Base-by-base conservation (phyloP, 2,329 filamentous ascomycete genomes). In the Penicillium sumatraense region DNA sequence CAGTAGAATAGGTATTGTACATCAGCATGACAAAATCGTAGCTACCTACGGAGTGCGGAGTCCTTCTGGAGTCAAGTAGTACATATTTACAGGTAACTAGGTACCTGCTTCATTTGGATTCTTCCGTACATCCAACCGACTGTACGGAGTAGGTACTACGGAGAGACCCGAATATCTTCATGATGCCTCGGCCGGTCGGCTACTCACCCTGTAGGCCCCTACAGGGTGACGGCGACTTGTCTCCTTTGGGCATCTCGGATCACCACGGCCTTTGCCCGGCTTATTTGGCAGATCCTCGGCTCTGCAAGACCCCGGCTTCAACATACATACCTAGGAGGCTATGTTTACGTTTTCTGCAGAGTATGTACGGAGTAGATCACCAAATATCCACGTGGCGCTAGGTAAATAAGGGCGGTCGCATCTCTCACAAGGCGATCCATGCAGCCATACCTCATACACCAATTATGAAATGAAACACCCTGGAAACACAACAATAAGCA, bases 311-410 rank as follows among this genome's bases (percentile, higher is more conserved):
- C 33, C 33, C n/a, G 33, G 33, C 33, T 14, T 35, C 7, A 35
- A 35, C 5, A n/a, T 36, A 36, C 33, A 18, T 36, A 36, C 14
- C 33, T 18, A 14, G 8, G 14, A 36, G 9, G 8, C 36, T 40
- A 21, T 13, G 3, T 41, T 41, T 41, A 41, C 38, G 38, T 41
- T 41, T 41, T 21, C 5, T 6, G 6, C 11, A 14, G 11, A 13
- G 10, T 33, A 9, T 14, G 31, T 33, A 33, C 13, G 11, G n/a
- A n/a, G n/a, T 38, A 44, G 40, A 44, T 44, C 40, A n/a, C 23
- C n/a, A 23, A 18, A 42, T 42, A 23, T 44, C 40, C 40, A 44
- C 40, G 40, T 44, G 40, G 40, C 40, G 40, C 23, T 44, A 44
- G 27, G n/a, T 23, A 27, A n/a, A 27, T 21, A 14, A 13, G 38